Evolutionary conservation across 768 basidiomycete species (phyloP), one percentile per base, ranked within the genome.

Genomic region (Lactifluus hygrophoroides): DNA sequence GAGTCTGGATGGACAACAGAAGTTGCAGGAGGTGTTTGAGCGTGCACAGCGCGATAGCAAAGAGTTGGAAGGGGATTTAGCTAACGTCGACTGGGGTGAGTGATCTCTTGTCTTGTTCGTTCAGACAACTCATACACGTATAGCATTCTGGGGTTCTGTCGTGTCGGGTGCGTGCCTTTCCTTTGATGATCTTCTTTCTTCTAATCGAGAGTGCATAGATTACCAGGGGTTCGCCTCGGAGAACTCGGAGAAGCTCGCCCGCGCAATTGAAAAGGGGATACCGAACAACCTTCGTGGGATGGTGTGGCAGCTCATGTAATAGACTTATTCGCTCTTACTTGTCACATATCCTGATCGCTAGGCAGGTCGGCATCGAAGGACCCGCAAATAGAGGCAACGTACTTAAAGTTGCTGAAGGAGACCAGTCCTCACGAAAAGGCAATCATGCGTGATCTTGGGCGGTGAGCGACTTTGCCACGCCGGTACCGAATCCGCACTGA

Each of bases 101-200:
- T 74, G 21, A 40, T 35, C 23, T 14, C 25, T 16, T 37, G 50
- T 51, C 19, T 25, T 56, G 43, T 57, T 40, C 50, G 37, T 27
- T 42, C 44, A 28, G 52, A 32, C 34, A n/a, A 30, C 47, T 57
- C 51, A 48, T 38, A 17, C 35, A 63, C 45, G 56, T 64, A 46
- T 63, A 94, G 90, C 88, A 65, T 96, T 98, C 74, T 96, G 96
- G 96, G 94, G 94, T 1, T 81, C 78, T 10, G 94, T 99, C 2
- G 87, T 97, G 68, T 90, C 88, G 64, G 90, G 90, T 88, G 66
- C 42, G 73, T 64, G 56, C 30, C 23, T 37, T 47, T 43, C 40
- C 50, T 34, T 57, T 19, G 23, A 16, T n/a, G 40, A 32, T 25
- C 27, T 32, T 54, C 53, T 44, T 25, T 14, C 54, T 51, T 43